Conservation (phyloP, 2,329 filamentous ascomycete species). For the Fusarium heterosporum region DNA sequence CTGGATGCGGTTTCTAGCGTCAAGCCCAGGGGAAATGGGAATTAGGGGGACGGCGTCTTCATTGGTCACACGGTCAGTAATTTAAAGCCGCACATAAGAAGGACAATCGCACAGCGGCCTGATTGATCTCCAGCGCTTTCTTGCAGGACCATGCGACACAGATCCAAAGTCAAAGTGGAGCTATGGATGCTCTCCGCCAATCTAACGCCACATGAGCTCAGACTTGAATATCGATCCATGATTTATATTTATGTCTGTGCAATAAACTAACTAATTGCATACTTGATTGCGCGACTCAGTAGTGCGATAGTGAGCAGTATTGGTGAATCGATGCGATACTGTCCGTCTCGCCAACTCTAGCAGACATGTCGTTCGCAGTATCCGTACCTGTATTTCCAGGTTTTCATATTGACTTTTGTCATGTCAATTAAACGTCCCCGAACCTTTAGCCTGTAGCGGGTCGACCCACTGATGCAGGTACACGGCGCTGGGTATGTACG, state of each 20-base stretch:
- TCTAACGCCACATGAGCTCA: conserved; percentile 37
- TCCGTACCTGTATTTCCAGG: neutral
- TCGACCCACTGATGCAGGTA: conserved; percentile 42
- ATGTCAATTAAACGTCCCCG: neutral
- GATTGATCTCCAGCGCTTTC: too few relatives aligned
- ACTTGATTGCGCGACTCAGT: neutral
- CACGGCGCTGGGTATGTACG: conserved; percentile 16
- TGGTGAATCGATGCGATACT: neutral
- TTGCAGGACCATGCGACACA: neutral
- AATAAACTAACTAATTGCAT: neutral
- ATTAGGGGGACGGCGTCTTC: conserved; percentile 24
- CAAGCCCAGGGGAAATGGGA: conserved; percentile 1
- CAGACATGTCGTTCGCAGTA: neutral
- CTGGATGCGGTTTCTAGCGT: conserved; percentile 14
- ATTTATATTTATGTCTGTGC: neutral
- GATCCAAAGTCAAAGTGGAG: conserved; percentile 23
- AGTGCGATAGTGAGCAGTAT: neutral
- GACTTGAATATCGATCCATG: conserved; percentile 2
- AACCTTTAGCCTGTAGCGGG: conserved; percentile 22
- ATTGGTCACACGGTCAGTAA: neutral
- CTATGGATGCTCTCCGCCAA: conserved; percentile 28
- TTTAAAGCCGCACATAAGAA: neutral
- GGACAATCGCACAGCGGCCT: neutral
- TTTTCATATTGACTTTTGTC: neutral
- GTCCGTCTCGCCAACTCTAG: neutral